These are phyloP conservation scores for Phytophthora pluvialis DNA, from an alignment of 352 stramenopile species.

Conservation along the genomic window DNA sequence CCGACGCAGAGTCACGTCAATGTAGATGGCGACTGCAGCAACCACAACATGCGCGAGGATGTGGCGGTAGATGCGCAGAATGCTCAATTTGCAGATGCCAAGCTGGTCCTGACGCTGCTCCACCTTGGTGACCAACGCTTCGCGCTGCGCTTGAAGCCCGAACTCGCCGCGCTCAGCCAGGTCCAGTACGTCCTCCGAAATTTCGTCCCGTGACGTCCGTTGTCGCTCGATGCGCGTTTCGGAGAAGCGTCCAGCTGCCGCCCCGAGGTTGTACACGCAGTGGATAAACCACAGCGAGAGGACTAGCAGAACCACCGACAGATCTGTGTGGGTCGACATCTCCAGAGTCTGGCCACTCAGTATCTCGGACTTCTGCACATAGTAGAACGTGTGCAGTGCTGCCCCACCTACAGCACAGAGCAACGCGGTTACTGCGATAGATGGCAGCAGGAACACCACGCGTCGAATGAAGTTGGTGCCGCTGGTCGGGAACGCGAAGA, in stretches of 20 bases:
- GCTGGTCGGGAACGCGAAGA: constrained; percentile 64
- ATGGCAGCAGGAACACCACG: constrained; percentile 44
- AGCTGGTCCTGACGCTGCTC: constrained; percentile 64
- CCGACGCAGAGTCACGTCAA: constrained; percentile 27
- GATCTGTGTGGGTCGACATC: constrained; percentile 48
- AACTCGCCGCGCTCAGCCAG: constrained; percentile 73
- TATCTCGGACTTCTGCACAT: constrained; percentile 54
- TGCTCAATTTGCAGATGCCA: constrained; percentile 58
- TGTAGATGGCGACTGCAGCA: constrained; percentile 55
- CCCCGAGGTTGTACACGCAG: constrained; percentile 44
- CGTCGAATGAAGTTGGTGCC: constrained; percentile 50
- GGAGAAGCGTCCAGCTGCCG: constrained; percentile 43
- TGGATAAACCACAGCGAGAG: constrained; percentile 55
- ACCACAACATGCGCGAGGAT: constrained; percentile 43
- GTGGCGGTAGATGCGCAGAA: constrained; percentile 61
- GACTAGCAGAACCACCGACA: constrained; percentile 44
- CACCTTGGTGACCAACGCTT: constrained; percentile 60
- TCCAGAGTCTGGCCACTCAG: constrained; percentile 27
- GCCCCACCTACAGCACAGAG: constrained; percentile 46
- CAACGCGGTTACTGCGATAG: constrained; percentile 48
- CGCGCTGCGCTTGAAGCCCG: constrained; percentile 66
- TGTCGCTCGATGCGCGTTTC: constrained; percentile 45
- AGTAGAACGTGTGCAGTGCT: constrained; percentile 64
- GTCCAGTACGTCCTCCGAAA: constrained; percentile 58
- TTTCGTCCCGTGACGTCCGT: constrained; percentile 41